Evolutionary conservation across 2,329 filamentous ascomycete species (phyloP), one percentile per base, ranked within the genome.

Genomic region (Fusarium sp.): DNA sequence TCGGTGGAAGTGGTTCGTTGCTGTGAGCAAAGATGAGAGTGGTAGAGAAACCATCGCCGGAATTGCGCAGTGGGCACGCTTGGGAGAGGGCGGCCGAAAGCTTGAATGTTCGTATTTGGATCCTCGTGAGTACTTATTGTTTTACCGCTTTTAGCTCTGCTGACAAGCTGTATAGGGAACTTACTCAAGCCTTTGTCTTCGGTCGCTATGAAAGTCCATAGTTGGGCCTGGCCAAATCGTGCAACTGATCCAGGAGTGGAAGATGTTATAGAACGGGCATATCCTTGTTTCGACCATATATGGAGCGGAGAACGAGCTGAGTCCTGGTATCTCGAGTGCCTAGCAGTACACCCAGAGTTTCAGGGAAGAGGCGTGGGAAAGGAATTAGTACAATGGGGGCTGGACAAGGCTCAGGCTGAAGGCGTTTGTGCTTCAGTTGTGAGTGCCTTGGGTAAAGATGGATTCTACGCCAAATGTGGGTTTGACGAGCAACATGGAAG

Each of bases 321-420:
- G 4, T 68, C 69, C 0, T 82, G 78, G 78, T 80, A 78, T 48
- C 74, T 84, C 5, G 75, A 79, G 6, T 53, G 75, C 3, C 66
- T 81, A 9, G 76, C 74, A n/a, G 74, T 81, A 2, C 76, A 6
- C 27, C 27, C 27, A 13, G 27, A 30, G 9, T 30, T 30, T 30
- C 27, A 30, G 10, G 27, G 27, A 30, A 30, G 27, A 13, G 27
- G 27, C 4, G 10, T 30, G 13, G 27, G 27, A 10, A 30, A 6
- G 4, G 11, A 30, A 30, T 30, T 30, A 10, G 27, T 30, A 11
- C 27, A 30, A 13, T 30, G 27, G 27, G 27, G 27, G 1, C 27
- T 30, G 10, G 27, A 30, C 9, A 4, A 13, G 11, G 27, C 27
- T 13, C 27, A 13, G 11, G 4, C 27, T 30, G 27, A 30, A 30